Evolutionary conservation across 192 early-diverging fungal genomes (phyloP), one percentile per base, ranked within the genome.

Genomic region (Umbelopsis sp.): DNA sequence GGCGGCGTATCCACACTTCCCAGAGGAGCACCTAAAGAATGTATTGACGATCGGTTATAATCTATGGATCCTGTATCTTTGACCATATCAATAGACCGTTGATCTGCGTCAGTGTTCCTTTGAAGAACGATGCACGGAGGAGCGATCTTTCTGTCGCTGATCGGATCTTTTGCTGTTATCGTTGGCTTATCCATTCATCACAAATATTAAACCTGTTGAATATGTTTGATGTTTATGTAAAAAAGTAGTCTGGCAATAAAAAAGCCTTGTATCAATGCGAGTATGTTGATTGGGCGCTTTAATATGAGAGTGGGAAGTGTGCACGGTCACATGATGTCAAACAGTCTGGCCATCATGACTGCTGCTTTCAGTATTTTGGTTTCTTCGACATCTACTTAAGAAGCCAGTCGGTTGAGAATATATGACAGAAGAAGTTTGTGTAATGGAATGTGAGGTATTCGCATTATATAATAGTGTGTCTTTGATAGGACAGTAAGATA

Each of bases 191-290:
- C 31, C 56, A 62, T 62, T 62, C 56, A 62, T 62, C 12, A 32
- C 56, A 62, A 62, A 59, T 32, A 32, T 59, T 16, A 59, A 59
- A 62, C 26, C 56, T 29, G 56, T 62, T 62, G 12, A 62, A 62
- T 34, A n/a, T 62, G 1, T 26, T 34, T 62, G 26, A 34, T 62
- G 56, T 6, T 20, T 49, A 32, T 29, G 29, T 34, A 3, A 12
- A 34, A 12, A 32, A 36, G 31, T 62, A 31, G 52, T 54, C 12
- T 25, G 56, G 31, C 22, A 26, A 20, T 29, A 34, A n/a, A 34
- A 62, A 62, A 62, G 56, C 31, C 56, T 62, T 62, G 31, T 1
- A 34, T n/a, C 31, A 53, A 62, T 62, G 56, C 56, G 56, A 29
- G 56, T 4, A 62, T 34, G 31, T 14, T 31, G 31, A 62, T 62